Percentiles rank a stretch among this genome's conserved stretches.
phyloP scores from a whole-genome alignment of 805 yeast genomes.

The Candida ponderosae region DNA sequence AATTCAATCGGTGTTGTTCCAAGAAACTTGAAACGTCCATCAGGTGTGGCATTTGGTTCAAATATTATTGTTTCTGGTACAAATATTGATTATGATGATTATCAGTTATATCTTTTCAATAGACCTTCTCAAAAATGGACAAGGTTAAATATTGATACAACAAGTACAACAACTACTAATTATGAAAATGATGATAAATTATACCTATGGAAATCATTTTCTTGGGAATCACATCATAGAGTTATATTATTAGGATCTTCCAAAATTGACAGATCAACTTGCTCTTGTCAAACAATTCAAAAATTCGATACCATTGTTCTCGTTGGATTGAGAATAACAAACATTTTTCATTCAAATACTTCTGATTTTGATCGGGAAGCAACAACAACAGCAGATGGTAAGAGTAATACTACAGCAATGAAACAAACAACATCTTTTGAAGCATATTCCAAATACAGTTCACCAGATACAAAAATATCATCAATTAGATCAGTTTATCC shows the following conservation, averaged over 20 bases:
- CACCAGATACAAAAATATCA: conserved; percentile 61
- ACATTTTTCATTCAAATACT: conserved; percentile 24
- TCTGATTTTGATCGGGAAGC: too few relatives aligned
- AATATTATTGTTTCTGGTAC: conserved; percentile 58
- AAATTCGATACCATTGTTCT: conserved; percentile 35
- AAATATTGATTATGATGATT: conserved; percentile 31
- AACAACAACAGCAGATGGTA: background rate
- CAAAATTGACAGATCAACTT: conserved; percentile 13
- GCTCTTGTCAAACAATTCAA: conserved; percentile 31
- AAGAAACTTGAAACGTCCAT: conserved; percentile 41
- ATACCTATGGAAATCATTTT: conserved; percentile 58
- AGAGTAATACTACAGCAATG: conserved; percentile 1
- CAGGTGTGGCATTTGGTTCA: conserved; percentile 60
- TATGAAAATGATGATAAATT: conserved; percentile 39
- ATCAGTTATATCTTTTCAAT: conserved; percentile 45
- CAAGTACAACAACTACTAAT: conserved; percentile 22
- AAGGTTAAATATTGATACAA: conserved; percentile 42
- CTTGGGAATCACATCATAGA: conserved; percentile 75
- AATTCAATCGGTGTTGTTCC: conserved; percentile 30
- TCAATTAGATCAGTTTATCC: conserved; percentile 67
- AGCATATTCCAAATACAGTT: conserved; percentile 67
- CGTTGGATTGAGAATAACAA: conserved; percentile 48
- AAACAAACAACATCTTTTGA: conserved; percentile 34
- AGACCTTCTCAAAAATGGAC: conserved; percentile 58
- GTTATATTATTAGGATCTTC: conserved; percentile 50